These are phyloP conservation scores for Fremontodendron californicum DNA, from an alignment of 345 rosid species.

Conservation along the genomic window DNA sequence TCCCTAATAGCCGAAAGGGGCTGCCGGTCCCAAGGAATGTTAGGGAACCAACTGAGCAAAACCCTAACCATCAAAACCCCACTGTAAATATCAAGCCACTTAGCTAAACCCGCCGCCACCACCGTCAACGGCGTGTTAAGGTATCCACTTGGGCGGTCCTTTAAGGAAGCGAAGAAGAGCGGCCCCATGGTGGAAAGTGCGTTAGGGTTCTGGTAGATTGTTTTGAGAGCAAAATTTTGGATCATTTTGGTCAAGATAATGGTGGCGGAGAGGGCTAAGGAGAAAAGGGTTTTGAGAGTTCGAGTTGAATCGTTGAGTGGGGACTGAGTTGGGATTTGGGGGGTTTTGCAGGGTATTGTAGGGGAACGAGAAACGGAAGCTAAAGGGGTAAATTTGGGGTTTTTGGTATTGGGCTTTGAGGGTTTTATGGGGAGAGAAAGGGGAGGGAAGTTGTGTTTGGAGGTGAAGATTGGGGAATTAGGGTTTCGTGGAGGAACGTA, in stretches of 20 bases:
- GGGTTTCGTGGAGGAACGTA: conserved; percentile 6
- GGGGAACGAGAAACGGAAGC: conserved; percentile 26
- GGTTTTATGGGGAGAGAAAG: conserved; percentile 11
- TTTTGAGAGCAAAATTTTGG: conserved; percentile 25
- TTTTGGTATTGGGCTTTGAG: conserved; percentile 1
- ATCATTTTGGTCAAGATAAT: conserved; percentile 26
- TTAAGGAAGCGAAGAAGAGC: conserved; percentile 60
- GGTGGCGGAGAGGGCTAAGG: conserved; percentile 26
- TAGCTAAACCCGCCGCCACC: conserved; percentile 80
- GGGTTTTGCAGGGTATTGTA: neutral
- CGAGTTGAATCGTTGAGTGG: conserved; percentile 40
- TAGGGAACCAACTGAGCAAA: conserved; percentile 94
- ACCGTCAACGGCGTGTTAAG: conserved; percentile 83
- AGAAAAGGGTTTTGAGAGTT: conserved; percentile 36
- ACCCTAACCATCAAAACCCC: conserved; percentile 91
- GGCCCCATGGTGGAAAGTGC: conserved; percentile 32
- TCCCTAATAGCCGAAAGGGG: conserved; percentile 82
- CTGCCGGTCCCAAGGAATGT: conserved; percentile 90
- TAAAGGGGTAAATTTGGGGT: conserved; percentile 19
- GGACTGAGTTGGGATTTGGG: conserved; percentile 5
- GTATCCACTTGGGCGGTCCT: conserved; percentile 46
- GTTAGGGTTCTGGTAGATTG: conserved; percentile 8
- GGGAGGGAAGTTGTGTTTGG: neutral
- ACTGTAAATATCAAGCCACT: conserved; percentile 87
- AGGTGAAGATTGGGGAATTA: neutral